Evolutionary conservation across 495 filamentous ascomycete species (phyloP).

Genomic region (Extremus antarcticus): DNA sequence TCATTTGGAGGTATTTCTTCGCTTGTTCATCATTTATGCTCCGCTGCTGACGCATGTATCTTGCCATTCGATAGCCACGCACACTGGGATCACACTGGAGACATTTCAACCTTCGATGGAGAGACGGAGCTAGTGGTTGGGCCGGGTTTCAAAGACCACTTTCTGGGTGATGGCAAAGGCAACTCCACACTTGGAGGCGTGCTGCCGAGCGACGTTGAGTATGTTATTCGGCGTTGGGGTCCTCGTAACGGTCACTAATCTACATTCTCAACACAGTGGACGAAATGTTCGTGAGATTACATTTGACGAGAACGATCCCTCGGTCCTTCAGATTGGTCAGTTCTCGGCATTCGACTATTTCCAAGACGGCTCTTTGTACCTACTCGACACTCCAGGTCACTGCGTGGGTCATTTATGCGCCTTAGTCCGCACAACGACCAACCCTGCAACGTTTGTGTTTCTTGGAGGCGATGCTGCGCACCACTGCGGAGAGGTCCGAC

Average conservation of each 20-base stretch:
- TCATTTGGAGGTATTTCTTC: conserved; percentile 9
- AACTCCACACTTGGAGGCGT: too few species aligned
- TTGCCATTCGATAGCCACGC: neutral
- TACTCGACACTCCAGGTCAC: conserved; percentile 48
- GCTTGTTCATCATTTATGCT: neutral
- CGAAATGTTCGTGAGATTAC: conserved; percentile 26
- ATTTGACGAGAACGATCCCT: conserved; percentile 17
- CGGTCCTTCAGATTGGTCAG: conserved; percentile 24
- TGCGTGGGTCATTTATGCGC: conserved; percentile 46
- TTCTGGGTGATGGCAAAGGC: conserved; percentile 46
- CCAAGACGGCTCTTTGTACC: conserved; percentile 48
- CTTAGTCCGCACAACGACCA: conserved; percentile 40
- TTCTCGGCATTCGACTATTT: conserved; percentile 37
- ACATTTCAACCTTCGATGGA: conserved; percentile 40
- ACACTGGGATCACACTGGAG: conserved; percentile 55
- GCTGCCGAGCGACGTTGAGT: too few species aligned
- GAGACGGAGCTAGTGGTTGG: conserved; percentile 42
- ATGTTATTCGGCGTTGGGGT: too few species aligned
- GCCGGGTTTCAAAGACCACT: conserved; percentile 38
- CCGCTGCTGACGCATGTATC: neutral
- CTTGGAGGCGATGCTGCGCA: conserved; percentile 49
- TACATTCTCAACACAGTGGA: too few species aligned
- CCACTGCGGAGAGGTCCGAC: conserved; percentile 45
- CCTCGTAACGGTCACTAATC: too few species aligned
- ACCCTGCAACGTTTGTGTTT: conserved; percentile 40